Evolutionary conservation across 805 yeast species (phyloP), one percentile per base, ranked within the genome.

Genomic region (Yamadazyma phyllophila): DNA sequence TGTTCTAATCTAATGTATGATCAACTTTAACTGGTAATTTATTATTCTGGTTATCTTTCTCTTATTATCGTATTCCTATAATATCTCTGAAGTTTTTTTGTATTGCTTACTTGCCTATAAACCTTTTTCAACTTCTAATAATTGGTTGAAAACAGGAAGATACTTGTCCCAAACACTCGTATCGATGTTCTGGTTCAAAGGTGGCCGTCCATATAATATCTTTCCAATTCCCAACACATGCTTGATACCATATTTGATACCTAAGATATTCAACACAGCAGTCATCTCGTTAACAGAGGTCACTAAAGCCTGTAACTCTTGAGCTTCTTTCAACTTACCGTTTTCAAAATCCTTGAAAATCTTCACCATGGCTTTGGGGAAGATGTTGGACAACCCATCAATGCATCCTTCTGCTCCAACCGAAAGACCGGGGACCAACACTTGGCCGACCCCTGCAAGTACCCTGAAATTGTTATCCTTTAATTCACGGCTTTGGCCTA

Each of bases 401-500:
- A 79, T 71, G 17, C 80, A 66, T 26, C 81, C 83, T 43, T 65
- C 62, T 36, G 66, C 67, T 14, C 80, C 81, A 13, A 74, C 71
- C 1, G 70, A 48, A 36, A 76, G 59, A 15, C 71, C 72, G n/a
- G 82, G 81, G 24, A 76, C 55, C 17, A 78, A 59, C 31, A 76
- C 61, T 57, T 78, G 82, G 17, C 82, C 82, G 12, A 76, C 64
- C 12, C 83, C 83, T 10, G 80, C 71, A 52, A 76, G 67, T 27
- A 69, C 58, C 32, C 61, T 48, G 63, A 78, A 78, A 51, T 73
- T 65, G 52, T 69, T 70, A 3, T 32, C 34, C 31, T 42, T 41
- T 39, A 74, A 65, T 29, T 61, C 65, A 38, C 71, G 67, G 54
- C 69, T 67, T 29, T 67, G 62, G 1, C 78, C 80, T 36, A 79